Evolutionary conservation across 805 yeast genomes (phyloP).

Genomic region (Nakazawaea sp.): DNA sequence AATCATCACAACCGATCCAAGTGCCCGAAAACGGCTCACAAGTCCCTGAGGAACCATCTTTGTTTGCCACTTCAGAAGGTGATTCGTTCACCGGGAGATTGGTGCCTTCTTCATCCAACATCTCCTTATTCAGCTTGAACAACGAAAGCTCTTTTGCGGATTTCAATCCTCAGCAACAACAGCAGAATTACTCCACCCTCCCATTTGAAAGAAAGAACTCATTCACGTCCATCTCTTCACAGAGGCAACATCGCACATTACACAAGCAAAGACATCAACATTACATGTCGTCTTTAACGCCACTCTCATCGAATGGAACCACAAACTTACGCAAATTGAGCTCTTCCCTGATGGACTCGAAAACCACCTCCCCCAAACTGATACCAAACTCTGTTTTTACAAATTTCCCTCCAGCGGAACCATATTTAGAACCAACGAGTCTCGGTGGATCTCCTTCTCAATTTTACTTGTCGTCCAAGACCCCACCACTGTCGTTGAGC

Average conservation of each 20-base stretch:
- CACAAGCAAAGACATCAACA: constrained; percentile 12
- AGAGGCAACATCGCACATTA: constrained; percentile 2
- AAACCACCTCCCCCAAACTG: constrained; percentile 9
- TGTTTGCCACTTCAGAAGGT: constrained; percentile 28
- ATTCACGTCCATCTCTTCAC: not conserved
- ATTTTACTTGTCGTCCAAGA: constrained; percentile 44
- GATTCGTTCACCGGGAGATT: constrained; percentile 23
- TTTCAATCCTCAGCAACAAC: not conserved
- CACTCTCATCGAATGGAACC: constrained; percentile 3
- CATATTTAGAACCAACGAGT: constrained; percentile 38
- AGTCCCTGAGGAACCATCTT: constrained; percentile 11
- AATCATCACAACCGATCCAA: constrained; percentile 2
- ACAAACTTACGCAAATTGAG: constrained; percentile 4
- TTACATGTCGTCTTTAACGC: constrained; percentile 9
- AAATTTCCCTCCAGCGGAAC: constrained; percentile 11
- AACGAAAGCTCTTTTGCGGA: constrained; percentile 9
- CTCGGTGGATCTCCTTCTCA: constrained; percentile 49
- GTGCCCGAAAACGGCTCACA: not conserved
- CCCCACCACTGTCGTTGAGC: constrained; percentile 37
- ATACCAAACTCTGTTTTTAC: constrained; percentile 5
- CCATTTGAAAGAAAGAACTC: constrained; percentile 8
- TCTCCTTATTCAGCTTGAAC: constrained; percentile 27
- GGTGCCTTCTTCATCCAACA: constrained; percentile 28
- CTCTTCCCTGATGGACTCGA: not conserved
- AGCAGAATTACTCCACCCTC: not conserved